Evolutionary conservation across 2,329 filamentous ascomycete species (phyloP).

Genomic region (Pyrenochaeta sp.): DNA sequence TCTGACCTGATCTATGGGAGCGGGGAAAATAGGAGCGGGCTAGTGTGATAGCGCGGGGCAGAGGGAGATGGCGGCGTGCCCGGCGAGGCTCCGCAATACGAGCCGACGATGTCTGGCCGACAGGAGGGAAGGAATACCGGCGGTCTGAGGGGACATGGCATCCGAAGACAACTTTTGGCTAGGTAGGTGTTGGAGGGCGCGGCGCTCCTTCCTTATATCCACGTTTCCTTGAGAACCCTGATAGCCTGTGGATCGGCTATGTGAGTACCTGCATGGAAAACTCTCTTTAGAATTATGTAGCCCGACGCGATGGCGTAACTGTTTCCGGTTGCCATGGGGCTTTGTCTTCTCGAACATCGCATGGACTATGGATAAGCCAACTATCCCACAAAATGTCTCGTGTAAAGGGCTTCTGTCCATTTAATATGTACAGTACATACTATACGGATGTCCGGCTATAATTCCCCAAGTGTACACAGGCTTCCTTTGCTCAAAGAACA

Average conservation of each 20-base stretch:
- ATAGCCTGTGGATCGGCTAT: background rate
- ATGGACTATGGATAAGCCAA: too few species aligned
- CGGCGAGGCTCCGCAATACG: background rate
- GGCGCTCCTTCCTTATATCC: constrained; percentile 7
- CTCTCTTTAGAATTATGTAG: background rate
- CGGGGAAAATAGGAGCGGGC: constrained; percentile 8
- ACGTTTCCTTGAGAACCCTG: constrained; percentile 10
- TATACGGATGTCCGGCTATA: too few species aligned
- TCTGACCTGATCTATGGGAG: background rate
- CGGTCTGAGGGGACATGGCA: background rate
- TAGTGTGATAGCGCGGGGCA: constrained; percentile 9
- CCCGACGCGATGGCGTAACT: background rate
- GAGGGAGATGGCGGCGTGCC: background rate
- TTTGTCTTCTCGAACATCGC: background rate
- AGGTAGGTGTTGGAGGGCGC: background rate
- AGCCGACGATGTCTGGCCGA: background rate
- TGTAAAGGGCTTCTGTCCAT: too few species aligned
- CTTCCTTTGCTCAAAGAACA: too few species aligned
- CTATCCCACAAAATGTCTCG: too few species aligned
- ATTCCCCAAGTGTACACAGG: too few species aligned
- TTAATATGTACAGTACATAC: too few species aligned
- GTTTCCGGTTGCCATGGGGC: background rate
- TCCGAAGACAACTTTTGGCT: background rate
- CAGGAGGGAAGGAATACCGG: background rate
- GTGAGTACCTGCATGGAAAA: constrained; percentile 11